Evolutionary conservation across 106 monocot species (phyloP).

Genomic region (Posidonia australis): DNA sequence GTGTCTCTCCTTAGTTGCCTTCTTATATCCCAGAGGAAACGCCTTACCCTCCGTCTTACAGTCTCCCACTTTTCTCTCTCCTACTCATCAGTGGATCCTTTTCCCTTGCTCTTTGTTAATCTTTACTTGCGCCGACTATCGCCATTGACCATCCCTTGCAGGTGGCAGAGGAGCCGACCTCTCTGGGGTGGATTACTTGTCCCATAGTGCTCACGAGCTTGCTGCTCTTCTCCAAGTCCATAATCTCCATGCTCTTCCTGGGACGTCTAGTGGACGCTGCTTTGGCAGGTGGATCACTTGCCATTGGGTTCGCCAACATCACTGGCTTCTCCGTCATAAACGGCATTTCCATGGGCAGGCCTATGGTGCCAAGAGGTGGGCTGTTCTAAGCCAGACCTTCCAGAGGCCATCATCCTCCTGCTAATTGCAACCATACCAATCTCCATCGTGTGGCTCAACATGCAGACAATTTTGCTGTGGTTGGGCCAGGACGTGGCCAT

Average conservation of each 20-base stretch:
- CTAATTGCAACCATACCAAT: constrained; percentile 28
- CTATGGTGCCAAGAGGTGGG: constrained; percentile 27
- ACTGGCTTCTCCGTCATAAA: constrained; percentile 51
- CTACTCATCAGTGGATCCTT: too few relatives aligned
- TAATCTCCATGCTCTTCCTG: constrained; percentile 63
- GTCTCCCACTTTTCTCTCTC: too few relatives aligned
- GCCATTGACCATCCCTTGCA: constrained; percentile 9
- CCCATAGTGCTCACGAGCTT: constrained; percentile 77
- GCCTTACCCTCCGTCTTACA: too few relatives aligned
- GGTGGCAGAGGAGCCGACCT: constrained; percentile 22
- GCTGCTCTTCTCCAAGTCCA: constrained; percentile 69
- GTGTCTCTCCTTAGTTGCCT: too few relatives aligned
- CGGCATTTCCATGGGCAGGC: constrained; percentile 52
- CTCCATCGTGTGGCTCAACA: constrained; percentile 28
- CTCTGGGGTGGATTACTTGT: constrained; percentile 29
- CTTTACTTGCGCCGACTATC: background rate
- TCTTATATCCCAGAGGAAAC: too few relatives aligned
- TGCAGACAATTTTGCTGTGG: constrained; percentile 24
- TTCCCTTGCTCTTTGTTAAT: background rate
- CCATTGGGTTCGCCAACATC: constrained; percentile 64
- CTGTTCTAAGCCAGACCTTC: constrained; percentile 31
- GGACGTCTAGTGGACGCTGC: constrained; percentile 33
- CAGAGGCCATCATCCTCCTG: constrained; percentile 38
- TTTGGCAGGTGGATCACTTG: constrained; percentile 48
- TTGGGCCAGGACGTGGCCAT: constrained; percentile 31